phyloP scores from a whole-genome alignment of 2,329 filamentous ascomycete genomes.

The Aspergillus sp. region DNA sequence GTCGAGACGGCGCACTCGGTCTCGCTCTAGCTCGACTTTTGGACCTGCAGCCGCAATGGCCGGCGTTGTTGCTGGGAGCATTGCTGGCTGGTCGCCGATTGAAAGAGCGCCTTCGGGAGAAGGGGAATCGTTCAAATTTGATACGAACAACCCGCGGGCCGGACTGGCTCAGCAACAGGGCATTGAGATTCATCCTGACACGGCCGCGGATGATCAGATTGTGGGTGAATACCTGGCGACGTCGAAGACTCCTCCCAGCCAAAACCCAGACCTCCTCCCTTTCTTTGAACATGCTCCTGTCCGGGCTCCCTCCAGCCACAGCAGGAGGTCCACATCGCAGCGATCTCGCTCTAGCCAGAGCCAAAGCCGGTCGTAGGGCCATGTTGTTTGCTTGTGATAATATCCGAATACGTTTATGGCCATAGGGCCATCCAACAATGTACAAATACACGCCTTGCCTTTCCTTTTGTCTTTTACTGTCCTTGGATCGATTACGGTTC shows the following conservation, averaged over 20 bases:
- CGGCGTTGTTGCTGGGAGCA: slow-evolving; percentile 63
- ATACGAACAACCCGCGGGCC: slow-evolving; percentile 31
- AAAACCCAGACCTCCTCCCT: slow-evolving; percentile 45
- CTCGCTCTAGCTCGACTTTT: slow-evolving; percentile 58
- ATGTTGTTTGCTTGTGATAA: not conserved
- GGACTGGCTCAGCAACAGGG: slow-evolving; percentile 41
- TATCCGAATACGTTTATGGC: not conserved
- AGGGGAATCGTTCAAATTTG: slow-evolving; percentile 38
- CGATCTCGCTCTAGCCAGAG: slow-evolving; percentile 36
- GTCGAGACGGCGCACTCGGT: slow-evolving; percentile 49
- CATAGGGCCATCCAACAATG: not conserved
- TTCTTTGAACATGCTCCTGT: slow-evolving; percentile 42
- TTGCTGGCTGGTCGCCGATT: slow-evolving; percentile 63
- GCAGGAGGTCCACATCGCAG: slow-evolving; percentile 34
- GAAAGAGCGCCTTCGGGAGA: slow-evolving; percentile 42
- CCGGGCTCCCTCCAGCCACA: slow-evolving; percentile 32
- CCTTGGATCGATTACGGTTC: too few relatives aligned
- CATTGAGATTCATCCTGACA: slow-evolving; percentile 48
- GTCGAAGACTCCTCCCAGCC: slow-evolving; percentile 43
- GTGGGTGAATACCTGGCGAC: slow-evolving; percentile 35
- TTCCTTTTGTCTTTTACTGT: not conserved
- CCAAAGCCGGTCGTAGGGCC: slow-evolving; percentile 11
- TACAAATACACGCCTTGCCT: not conserved
- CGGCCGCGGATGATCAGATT: slow-evolving; percentile 44
- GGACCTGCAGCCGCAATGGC: slow-evolving; percentile 64